Percentiles rank a stretch among this genome's conserved stretches.
Conservation (phyloP, 768 basidiomycete species). For the Rickenella mellea region DNA sequence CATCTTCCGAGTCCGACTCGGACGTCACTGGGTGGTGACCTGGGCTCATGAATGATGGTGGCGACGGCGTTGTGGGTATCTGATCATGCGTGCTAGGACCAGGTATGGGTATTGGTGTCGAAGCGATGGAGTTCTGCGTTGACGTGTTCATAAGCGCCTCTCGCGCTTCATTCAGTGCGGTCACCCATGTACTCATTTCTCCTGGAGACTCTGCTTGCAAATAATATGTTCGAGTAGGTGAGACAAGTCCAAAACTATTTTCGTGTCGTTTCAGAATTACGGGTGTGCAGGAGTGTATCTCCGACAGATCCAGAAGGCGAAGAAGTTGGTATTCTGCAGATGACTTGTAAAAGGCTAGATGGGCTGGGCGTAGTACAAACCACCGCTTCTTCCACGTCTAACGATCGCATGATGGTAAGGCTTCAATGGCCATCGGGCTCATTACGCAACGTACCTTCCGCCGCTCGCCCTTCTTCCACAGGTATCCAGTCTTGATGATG, state of each 20-base stretch:
- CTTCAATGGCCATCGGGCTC: background rate
- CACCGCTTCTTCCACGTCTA: slow-evolving; percentile 99
- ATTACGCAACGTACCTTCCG: slow-evolving; percentile 62
- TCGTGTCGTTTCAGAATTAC: slow-evolving; percentile 84
- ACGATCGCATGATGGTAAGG: slow-evolving; percentile 5
- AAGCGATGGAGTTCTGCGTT: slow-evolving; percentile 41
- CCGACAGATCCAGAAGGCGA: slow-evolving; percentile 75
- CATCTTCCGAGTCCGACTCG: slow-evolving; percentile 67
- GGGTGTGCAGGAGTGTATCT: slow-evolving; percentile 83
- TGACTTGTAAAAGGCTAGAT: slow-evolving; percentile 95
- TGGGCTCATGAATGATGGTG: slow-evolving; percentile 26
- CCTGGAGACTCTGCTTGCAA: slow-evolving; percentile 63
- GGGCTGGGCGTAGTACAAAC: slow-evolving; percentile 90
- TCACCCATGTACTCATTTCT: slow-evolving; percentile 81
- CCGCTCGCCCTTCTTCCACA: slow-evolving; percentile 97
- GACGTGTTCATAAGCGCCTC: slow-evolving; percentile 54
- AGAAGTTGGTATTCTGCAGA: slow-evolving; percentile 90
- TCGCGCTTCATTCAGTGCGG: slow-evolving; percentile 69
- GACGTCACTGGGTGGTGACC: slow-evolving; percentile 48
- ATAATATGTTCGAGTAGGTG: slow-evolving; percentile 83
- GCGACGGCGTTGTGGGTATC: slow-evolving; percentile 34
- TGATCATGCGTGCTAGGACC: slow-evolving; percentile 19
- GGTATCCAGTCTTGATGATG: slow-evolving; percentile 84
- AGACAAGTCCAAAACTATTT: slow-evolving; percentile 88
- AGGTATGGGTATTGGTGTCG: slow-evolving; percentile 47